Evolutionary conservation across 192 early-diverging fungal species (phyloP).

Genomic region (Glomus cerebriforme): DNA sequence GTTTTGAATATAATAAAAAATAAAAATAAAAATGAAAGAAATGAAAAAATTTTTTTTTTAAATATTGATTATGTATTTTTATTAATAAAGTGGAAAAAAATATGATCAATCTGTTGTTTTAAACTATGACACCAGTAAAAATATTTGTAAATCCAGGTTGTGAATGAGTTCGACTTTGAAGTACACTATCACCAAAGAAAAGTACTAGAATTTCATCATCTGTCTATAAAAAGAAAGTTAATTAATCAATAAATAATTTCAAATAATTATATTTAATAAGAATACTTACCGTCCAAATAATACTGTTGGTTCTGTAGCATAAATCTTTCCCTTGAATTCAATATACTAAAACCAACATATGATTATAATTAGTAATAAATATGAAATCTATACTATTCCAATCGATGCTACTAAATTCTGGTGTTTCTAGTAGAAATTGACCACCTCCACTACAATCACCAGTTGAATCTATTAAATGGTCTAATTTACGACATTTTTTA

Average conservation of each 20-base stretch:
- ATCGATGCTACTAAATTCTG: constrained; percentile 61
- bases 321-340: constrained; percentile 73
- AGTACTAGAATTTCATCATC: constrained; percentile 63
- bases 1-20: no score
- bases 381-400: constrained; percentile 73
- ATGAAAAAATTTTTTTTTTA: no score
- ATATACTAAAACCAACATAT: constrained; percentile 75
- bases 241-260: not conserved
- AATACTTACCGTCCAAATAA: constrained; percentile 66
- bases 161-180: not conserved
- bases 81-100: no score
- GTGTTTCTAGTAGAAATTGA: constrained; percentile 43
- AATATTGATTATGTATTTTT: no score
- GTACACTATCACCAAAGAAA: constrained; percentile 45
- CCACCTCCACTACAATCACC: not conserved
- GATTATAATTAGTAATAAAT: constrained; percentile 71
- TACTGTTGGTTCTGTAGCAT: constrained; percentile 80
- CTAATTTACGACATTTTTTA: constrained; percentile 18
- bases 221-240: constrained; percentile 37
- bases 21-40: no score
- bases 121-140: not conserved
- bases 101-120: no score
- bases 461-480: not conserved
- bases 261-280: not conserved
- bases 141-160: not conserved